phyloP scores from a whole-genome alignment of 140 eudicot species.

The Ambrosia hybrid region DNA sequence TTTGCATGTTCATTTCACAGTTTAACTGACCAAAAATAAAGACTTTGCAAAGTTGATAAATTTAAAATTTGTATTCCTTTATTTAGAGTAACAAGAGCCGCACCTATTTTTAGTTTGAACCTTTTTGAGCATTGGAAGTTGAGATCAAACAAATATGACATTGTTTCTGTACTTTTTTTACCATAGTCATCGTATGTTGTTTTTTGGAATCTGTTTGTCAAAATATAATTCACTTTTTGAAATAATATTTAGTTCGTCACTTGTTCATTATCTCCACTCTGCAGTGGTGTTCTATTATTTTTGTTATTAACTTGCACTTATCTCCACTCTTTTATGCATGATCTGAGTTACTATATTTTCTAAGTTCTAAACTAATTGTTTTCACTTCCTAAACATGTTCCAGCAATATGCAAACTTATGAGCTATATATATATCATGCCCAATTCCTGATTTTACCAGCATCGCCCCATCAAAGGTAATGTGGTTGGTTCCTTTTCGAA shows the following conservation, averaged over 20 bases:
- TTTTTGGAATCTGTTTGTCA: background rate
- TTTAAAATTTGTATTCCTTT: too few relatives aligned
- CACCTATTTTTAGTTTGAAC: too few relatives aligned
- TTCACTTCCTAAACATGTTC: slow-evolving; percentile 20
- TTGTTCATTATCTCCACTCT: too few relatives aligned
- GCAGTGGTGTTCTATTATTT: background rate
- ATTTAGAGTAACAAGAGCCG: too few relatives aligned
- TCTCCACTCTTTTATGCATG: slow-evolving; percentile 4
- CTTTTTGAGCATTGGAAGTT: too few relatives aligned
- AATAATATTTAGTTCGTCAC: too few relatives aligned
- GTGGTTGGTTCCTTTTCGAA: too few relatives aligned
- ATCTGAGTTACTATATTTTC: slow-evolving; percentile 16
- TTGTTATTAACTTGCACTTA: background rate
- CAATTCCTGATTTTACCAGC: slow-evolving; percentile 96
- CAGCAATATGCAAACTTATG: slow-evolving; percentile 89
- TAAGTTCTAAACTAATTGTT: slow-evolving; percentile 13
- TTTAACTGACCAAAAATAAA: background rate
- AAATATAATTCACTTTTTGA: slow-evolving; percentile 4
- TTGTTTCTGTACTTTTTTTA: slow-evolving; percentile 4
- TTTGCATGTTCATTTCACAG: slow-evolving; percentile 3
- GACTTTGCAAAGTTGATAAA: too few relatives aligned
- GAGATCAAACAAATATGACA: background rate
- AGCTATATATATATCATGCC: slow-evolving; percentile 68
- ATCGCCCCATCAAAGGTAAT: slow-evolving; percentile 92
- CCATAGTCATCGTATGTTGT: background rate